Percentiles rank a stretch among this genome's conserved stretches.
These are phyloP conservation scores for Leptographium galeiforme DNA, from an alignment of 2,329 filamentous ascomycete species.

Conservation along the genomic window DNA sequence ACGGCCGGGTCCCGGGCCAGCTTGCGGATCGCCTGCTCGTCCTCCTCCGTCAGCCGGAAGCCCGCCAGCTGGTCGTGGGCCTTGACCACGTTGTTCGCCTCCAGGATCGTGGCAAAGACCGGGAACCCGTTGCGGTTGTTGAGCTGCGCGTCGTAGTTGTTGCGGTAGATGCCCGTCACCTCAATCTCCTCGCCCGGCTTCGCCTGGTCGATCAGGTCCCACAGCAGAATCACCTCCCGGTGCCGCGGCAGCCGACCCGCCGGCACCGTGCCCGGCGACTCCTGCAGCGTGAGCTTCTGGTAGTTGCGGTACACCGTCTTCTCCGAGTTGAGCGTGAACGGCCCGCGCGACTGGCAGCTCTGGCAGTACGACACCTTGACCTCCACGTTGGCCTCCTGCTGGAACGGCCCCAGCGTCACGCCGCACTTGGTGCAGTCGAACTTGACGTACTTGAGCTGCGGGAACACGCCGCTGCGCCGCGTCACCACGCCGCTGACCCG, in stretches of 20 bases:
- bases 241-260: constrained; percentile 87
- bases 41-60: constrained; percentile 88
- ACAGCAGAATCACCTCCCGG: constrained; percentile 87
- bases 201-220: constrained; percentile 91
- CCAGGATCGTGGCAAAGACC: constrained; percentile 92
- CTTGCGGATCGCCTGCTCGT: constrained; percentile 79
- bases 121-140: constrained; percentile 99
- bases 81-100: constrained; percentile 95
- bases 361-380: constrained; percentile 96
- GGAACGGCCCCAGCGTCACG: constrained; percentile 84
- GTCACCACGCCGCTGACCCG: constrained; percentile 93
- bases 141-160: constrained; percentile 93
- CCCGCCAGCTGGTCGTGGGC: constrained; percentile 94
- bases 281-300: constrained; percentile 92
- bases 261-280: constrained; percentile 92
- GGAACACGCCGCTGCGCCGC: constrained; percentile 85
- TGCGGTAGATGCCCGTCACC: constrained; percentile 90
- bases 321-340: constrained; percentile 91
- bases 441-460: constrained; percentile 96
- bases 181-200: constrained; percentile 98
- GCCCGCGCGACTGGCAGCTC: constrained; percentile 87
- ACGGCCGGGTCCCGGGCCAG: constrained; percentile 85
- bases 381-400: constrained; percentile 92
- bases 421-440: constrained; percentile 94
- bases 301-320: constrained; percentile 98